Base-by-base conservation (phyloP, 2,329 filamentous ascomycete genomes). In the Xylaria hypoxylon region DNA sequence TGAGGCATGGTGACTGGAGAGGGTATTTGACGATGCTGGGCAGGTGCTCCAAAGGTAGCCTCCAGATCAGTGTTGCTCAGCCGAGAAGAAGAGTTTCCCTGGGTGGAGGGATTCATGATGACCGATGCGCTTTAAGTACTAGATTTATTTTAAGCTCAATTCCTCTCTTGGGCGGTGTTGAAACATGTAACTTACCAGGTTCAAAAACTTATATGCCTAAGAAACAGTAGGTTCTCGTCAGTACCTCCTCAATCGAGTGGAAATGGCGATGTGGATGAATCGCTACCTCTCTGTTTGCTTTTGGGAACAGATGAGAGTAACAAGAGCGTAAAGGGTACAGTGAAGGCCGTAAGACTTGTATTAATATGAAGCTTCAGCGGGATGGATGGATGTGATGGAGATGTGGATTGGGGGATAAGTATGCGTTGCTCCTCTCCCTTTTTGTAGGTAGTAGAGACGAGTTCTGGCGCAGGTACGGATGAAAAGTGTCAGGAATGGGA, bases 111-210 rank as follows among this genome's bases (percentile, higher is more conserved):
- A 15, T 22, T 15, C 6, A 4, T 10, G 15, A n/a, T 8, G 38
- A 42, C 6, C 15, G 10, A 11, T 8, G 22, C 5, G 13, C 3
- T 15, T n/a, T 51, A n/a, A 28, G 28, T 7, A 6, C 24, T 45
- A 6, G 13, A 17, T 38, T 8, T 47, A 11, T 19, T 5, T 22
- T 55, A 22, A 33, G 26, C 38, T 38, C 50, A 35, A 5, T 58
- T 40, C 3, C 24, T 13, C 17, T 33, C 40, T 19, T 33, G 31
- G 13, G 48, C 51, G 13, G 59, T 33, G 5, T 8, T 15, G 8
- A 44, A 45, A 7, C n/a, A 31, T 7, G 13, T 48, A 44, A 48
- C 65, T 68, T 65, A 58, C 53, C 40, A 31, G 6, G 19, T 19
- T n/a, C 5, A 44, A 26, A n/a, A 51, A 26, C 26, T 15, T 11